Conservation (phyloP, 768 basidiomycete genomes). For the Phanerochaete sordida region DNA sequence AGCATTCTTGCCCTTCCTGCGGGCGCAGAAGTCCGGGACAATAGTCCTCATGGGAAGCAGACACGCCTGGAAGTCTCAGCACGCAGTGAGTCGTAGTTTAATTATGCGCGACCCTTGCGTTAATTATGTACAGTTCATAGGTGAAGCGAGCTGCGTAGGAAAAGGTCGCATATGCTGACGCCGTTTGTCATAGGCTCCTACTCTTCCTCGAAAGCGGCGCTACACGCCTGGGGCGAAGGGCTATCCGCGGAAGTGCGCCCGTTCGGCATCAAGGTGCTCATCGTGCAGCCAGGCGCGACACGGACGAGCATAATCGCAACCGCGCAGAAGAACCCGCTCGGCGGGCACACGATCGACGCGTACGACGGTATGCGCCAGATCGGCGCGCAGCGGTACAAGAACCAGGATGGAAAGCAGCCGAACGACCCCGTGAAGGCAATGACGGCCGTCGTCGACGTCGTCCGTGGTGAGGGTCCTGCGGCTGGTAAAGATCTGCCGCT, state of each 20-base stretch:
- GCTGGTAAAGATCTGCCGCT: constrained; percentile 38
- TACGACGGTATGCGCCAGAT: constrained; percentile 33
- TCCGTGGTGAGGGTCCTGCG: constrained; percentile 30
- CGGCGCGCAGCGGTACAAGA: constrained; percentile 18
- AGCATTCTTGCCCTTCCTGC: constrained; percentile 36
- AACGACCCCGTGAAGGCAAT: constrained; percentile 26
- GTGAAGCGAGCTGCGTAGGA: neutral
- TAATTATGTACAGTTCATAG: neutral
- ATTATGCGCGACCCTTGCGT: neutral
- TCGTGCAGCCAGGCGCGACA: constrained; percentile 54
- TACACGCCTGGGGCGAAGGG: constrained; percentile 20
- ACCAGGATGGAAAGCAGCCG: constrained; percentile 30
- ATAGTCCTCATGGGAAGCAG: constrained; percentile 32
- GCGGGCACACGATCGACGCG: constrained; percentile 36
- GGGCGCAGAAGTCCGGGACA: constrained; percentile 26
- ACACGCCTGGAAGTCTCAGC: constrained; percentile 29
- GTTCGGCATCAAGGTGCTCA: constrained; percentile 14
- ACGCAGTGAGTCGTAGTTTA: constrained; percentile 21
- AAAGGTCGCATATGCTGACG: neutral
- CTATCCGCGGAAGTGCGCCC: constrained; percentile 8
- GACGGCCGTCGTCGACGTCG: constrained; percentile 24
- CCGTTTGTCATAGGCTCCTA: constrained; percentile 16
- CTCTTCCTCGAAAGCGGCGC: constrained; percentile 23
- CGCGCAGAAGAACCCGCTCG: constrained; percentile 32
- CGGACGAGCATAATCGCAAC: constrained; percentile 47